phyloP scores from a whole-genome alignment of 257 asterid genomes.

The Capsicum baccatum region DNA sequence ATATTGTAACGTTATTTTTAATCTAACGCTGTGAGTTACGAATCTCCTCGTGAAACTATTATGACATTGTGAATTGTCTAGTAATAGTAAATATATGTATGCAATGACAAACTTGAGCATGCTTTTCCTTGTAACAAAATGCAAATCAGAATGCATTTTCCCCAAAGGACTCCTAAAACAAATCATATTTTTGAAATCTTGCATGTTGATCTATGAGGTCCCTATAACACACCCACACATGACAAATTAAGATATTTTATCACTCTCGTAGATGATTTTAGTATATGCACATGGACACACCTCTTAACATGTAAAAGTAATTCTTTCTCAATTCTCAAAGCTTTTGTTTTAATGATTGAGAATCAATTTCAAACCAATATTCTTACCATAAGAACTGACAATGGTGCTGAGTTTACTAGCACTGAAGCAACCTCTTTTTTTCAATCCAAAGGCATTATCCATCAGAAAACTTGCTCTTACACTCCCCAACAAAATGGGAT shows the following conservation, averaged over 20 bases:
- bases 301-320: no score
- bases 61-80: no score
- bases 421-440: neutral
- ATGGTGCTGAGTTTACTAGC: neutral
- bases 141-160: neutral
- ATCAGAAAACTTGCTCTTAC: neutral
- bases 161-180: neutral
- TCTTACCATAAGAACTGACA: neutral
- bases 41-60: no score
- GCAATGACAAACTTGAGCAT: no score
- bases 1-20: no score
- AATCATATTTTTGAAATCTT: no score
- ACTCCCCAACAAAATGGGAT: neutral
- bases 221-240: neutral
- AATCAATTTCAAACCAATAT: neutral
- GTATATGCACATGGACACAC: neutral
- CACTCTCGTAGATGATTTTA: neutral
- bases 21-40: no score
- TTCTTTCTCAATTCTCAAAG: neutral
- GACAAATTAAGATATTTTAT: no score
- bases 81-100: no score
- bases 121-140: no score
- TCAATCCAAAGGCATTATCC: neutral
- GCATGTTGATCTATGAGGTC: neutral
- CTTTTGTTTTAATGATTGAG: neutral